Conservation (phyloP, 306 rosid species). For the Medicago lupulina region DNA sequence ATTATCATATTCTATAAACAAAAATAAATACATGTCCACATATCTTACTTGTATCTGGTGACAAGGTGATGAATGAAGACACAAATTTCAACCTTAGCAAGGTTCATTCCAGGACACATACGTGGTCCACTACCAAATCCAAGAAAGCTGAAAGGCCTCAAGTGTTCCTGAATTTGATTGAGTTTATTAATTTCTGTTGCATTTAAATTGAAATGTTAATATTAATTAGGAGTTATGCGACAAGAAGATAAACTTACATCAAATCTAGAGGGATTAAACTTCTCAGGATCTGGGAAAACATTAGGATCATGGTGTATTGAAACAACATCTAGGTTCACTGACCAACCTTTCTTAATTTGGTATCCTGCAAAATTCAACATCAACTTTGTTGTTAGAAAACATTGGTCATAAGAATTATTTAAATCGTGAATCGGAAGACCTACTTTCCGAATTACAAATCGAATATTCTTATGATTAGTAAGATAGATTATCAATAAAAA, state of each 20-base stretch:
- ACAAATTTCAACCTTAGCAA: slow-evolving; percentile 82
- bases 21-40: background rate
- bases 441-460: no score
- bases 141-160: slow-evolving; percentile 76
- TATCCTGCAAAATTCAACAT: slow-evolving; percentile 56
- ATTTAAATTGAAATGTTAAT: background rate
- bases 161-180: slow-evolving; percentile 56
- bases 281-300: slow-evolving; percentile 67
- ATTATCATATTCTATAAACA: no score
- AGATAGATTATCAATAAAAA: no score
- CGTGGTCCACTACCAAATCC: slow-evolving; percentile 92
- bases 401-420: no score
- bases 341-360: slow-evolving; percentile 83
- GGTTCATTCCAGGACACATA: slow-evolving; percentile 93
- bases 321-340: slow-evolving; percentile 80
- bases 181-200: slow-evolving; percentile 1
- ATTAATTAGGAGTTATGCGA: background rate
- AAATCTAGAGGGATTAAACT: slow-evolving; percentile 83
- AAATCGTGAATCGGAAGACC: no score
- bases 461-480: no score
- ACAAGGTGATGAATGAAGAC: slow-evolving; percentile 83
- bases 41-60: slow-evolving; percentile 72
- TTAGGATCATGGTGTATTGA: slow-evolving; percentile 80
- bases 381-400: background rate
- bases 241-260: slow-evolving; percentile 54